Conservation (phyloP, 768 basidiomycete genomes). For the Boletus vermiculosoides region DNA sequence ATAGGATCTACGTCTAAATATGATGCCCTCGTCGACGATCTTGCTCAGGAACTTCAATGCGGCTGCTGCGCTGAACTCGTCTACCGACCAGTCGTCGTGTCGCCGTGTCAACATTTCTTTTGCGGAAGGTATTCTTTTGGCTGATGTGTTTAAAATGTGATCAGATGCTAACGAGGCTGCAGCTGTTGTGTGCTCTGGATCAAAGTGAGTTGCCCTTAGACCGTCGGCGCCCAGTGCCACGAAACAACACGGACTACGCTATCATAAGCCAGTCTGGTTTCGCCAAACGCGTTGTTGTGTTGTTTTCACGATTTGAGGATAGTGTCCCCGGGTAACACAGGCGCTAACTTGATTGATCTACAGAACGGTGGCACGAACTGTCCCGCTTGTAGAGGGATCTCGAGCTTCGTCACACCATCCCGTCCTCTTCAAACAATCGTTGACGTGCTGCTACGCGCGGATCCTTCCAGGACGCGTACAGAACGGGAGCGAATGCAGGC, state of each 20-base stretch:
- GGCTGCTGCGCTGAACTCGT: conserved; percentile 83
- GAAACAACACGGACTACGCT: background rate
- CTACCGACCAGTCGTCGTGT: conserved; percentile 78
- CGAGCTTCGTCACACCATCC: conserved; percentile 68
- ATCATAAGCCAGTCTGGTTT: background rate
- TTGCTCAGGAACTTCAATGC: conserved; percentile 76
- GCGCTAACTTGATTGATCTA: conserved; percentile 14
- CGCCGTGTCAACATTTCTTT: conserved; percentile 88
- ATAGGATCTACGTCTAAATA: conserved; percentile 23
- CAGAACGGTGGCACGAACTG: conserved; percentile 86
- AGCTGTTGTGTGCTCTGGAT: conserved; percentile 86
- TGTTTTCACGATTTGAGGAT: background rate
- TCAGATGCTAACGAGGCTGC: conserved; percentile 43
- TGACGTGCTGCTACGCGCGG: conserved; percentile 67
- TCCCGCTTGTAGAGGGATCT: conserved; percentile 74
- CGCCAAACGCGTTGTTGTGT: background rate
- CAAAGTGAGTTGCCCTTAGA: conserved; percentile 52
- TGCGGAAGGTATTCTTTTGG: conserved; percentile 68
- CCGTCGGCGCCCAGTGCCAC: conserved; percentile 1
- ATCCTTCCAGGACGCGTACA: conserved; percentile 65
- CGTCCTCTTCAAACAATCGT: conserved; percentile 71
- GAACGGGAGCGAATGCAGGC: conserved; percentile 76
- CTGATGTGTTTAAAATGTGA: background rate
- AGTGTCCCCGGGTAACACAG: background rate
- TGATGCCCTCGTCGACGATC: conserved; percentile 50